These are phyloP conservation scores for Septoria petroselini DNA, from an alignment of 2,329 filamentous ascomycete genomes.

Conservation along the genomic window DNA sequence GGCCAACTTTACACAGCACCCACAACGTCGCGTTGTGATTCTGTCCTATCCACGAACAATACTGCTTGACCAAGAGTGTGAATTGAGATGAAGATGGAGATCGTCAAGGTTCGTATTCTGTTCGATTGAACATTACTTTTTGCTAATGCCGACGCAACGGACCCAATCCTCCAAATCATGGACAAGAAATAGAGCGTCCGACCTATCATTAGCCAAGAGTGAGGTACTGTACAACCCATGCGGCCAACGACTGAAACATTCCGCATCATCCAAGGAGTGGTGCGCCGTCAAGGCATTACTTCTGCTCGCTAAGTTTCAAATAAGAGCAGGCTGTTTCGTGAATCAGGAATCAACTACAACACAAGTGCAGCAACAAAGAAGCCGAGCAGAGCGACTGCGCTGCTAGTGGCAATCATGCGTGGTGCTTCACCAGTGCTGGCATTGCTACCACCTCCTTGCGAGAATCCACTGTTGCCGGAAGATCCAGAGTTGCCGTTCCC, in stretches of 20 bases:
- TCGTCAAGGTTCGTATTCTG: slow-evolving; percentile 7
- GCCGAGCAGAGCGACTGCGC: slow-evolving; percentile 39
- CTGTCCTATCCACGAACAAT: too few relatives aligned
- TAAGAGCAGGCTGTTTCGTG: slow-evolving; percentile 6
- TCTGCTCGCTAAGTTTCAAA: slow-evolving; percentile 5
- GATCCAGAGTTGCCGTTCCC: slow-evolving; percentile 8
- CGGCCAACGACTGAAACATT: slow-evolving; percentile 13
- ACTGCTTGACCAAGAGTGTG: too few relatives aligned
- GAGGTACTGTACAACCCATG: slow-evolving; percentile 22
- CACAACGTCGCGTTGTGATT: too few relatives aligned
- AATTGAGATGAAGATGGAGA: neutral
- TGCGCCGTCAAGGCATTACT: slow-evolving; percentile 23
- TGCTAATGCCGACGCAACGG: slow-evolving; percentile 9
- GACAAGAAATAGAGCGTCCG: slow-evolving; percentile 17
- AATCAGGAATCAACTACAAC: slow-evolving; percentile 27
- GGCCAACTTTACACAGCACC: too few relatives aligned
- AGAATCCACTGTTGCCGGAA: slow-evolving; percentile 26
- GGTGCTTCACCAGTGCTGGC: slow-evolving; percentile 29
- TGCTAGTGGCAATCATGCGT: slow-evolving; percentile 36
- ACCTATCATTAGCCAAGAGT: slow-evolving; percentile 11
- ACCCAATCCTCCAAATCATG: slow-evolving; percentile 17
- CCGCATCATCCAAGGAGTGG: slow-evolving; percentile 18
- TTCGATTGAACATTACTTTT: slow-evolving; percentile 18
- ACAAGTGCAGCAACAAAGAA: slow-evolving; percentile 40
- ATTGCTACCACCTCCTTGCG: slow-evolving; percentile 31